phyloP scores from a whole-genome alignment of 768 basidiomycete genomes.

The Auricularia heimuer region DNA sequence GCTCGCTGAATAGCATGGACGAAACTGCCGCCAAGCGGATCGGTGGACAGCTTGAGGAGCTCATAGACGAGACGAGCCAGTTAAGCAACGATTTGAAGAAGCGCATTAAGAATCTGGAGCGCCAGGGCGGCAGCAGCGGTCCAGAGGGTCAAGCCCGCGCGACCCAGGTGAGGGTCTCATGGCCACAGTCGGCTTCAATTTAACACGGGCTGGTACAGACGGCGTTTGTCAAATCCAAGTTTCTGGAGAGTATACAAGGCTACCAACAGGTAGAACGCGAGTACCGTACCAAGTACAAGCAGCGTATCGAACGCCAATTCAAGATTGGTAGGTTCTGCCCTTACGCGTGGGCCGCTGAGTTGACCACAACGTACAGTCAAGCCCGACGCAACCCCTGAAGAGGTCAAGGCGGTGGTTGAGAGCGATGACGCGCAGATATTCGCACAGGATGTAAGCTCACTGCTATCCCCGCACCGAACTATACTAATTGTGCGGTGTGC shows the following conservation, averaged over 20 bases:
- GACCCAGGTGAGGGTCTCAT: slow-evolving; percentile 47
- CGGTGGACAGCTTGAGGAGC: slow-evolving; percentile 45
- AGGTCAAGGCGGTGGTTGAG: slow-evolving; percentile 42
- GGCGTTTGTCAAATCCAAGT: slow-evolving; percentile 52
- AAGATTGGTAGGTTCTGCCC: slow-evolving; percentile 47
- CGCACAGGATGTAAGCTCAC: slow-evolving; percentile 48
- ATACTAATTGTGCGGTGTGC: background rate
- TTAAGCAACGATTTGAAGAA: slow-evolving; percentile 48
- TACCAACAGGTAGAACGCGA: slow-evolving; percentile 72
- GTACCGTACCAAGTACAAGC: slow-evolving; percentile 50
- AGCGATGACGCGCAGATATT: slow-evolving; percentile 55
- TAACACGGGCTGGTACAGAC: slow-evolving; percentile 29
- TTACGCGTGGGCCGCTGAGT: background rate
- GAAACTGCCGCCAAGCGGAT: slow-evolving; percentile 54
- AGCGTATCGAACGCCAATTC: slow-evolving; percentile 65
- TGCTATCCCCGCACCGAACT: background rate
- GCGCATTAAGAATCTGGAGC: slow-evolving; percentile 49
- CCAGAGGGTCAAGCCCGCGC: slow-evolving; percentile 56
- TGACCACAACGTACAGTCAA: slow-evolving; percentile 43
- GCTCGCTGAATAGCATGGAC: slow-evolving; percentile 67
- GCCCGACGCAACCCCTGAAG: slow-evolving; percentile 75
- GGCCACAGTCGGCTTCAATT: background rate
- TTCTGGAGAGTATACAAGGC: slow-evolving; percentile 65
- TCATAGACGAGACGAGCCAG: slow-evolving; percentile 49
- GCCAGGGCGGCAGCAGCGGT: slow-evolving; percentile 58